Evolutionary conservation across 2,329 filamentous ascomycete genomes (phyloP), one percentile per base, ranked within the genome.

Genomic region (Aspergillus fructus): DNA sequence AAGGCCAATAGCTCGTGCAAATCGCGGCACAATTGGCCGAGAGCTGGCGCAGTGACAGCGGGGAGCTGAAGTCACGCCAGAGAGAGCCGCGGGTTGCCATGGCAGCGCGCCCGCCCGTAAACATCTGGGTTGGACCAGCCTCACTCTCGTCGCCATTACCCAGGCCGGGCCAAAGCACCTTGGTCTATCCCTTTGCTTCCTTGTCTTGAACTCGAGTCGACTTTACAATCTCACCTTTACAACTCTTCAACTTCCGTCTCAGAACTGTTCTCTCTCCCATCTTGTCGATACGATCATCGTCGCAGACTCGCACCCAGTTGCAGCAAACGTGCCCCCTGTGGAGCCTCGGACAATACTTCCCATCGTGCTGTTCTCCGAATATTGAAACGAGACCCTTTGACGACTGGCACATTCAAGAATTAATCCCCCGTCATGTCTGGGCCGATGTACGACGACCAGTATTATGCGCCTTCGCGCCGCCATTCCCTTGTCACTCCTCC

Each of bases 401-500:
- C 59, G 52, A 50, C 48, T 57, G 57, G 54, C 63, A 58, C 64
- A 59, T 64, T 59, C 64, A 62, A 62, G 56, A 63, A 64, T 47
- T 62, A 52, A 41, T 50, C 41, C 57, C 53, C 53, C 62, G 68
- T 53, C 56, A 74, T 74, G 71, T 67, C 66, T 53, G 69, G 68
- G 55, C 64, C 68, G 23, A 71, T 71, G 70, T 73, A 73, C 64
- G 71, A 73, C 56, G 71, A 74, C 58, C 72, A 81, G 69, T 79
- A 66, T 61, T 69, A 83, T 78, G 82, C 84, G 72, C 81, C 83
- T 66, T 77, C 84, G 61, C 81, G 81, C 66, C 83, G 83, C 67
- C 84, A 84, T 71, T 82, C 82, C 65, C 78, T 81, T 54, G 68
- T 68, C 37, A 72, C 75, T 45, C 68, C 72, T 58, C 72, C 76